A percentile compares a stretch with the other conserved stretches of the same genome.
Conservation (phyloP, 1,139 yeast genomes). For the Schizosaccharomyces versatilis region DNA sequence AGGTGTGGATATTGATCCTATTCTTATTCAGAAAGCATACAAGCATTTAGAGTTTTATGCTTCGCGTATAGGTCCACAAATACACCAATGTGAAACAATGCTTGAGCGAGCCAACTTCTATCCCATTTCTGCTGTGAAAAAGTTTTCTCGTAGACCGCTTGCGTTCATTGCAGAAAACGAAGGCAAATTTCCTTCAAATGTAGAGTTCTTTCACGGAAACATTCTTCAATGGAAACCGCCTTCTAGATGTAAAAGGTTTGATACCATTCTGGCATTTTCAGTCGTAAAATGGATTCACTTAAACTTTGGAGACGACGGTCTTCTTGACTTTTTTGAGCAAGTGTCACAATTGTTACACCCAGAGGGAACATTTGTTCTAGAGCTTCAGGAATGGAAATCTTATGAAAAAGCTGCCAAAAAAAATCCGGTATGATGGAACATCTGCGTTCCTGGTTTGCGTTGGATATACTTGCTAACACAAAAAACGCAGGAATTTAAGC, state of each 20-base stretch:
- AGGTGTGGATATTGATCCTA: background rate
- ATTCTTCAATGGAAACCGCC: background rate
- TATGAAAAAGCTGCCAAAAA: conserved; percentile 2
- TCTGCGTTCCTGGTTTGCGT: no score
- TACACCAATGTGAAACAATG: background rate
- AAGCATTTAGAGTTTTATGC: background rate
- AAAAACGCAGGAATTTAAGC: background rate
- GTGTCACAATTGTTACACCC: background rate
- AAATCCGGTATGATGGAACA: background rate
- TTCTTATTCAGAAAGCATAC: background rate
- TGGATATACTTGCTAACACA: background rate
- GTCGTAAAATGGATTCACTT: conserved; percentile 2
- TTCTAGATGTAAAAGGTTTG: background rate
- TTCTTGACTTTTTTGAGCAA: background rate
- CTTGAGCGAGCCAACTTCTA: background rate
- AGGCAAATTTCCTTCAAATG: background rate
- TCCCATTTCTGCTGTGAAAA: conserved; percentile 1
- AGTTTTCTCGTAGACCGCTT: background rate
- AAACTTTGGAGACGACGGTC: background rate
- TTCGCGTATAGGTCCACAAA: background rate
- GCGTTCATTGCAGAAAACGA: background rate
- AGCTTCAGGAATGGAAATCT: background rate
- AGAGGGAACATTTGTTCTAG: background rate
- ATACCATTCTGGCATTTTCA: background rate
- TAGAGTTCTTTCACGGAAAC: background rate